Evolutionary conservation across 352 stramenopile species (phyloP), one percentile per base, ranked within the genome.

Genomic region (Phytopythium oedochilum): DNA sequence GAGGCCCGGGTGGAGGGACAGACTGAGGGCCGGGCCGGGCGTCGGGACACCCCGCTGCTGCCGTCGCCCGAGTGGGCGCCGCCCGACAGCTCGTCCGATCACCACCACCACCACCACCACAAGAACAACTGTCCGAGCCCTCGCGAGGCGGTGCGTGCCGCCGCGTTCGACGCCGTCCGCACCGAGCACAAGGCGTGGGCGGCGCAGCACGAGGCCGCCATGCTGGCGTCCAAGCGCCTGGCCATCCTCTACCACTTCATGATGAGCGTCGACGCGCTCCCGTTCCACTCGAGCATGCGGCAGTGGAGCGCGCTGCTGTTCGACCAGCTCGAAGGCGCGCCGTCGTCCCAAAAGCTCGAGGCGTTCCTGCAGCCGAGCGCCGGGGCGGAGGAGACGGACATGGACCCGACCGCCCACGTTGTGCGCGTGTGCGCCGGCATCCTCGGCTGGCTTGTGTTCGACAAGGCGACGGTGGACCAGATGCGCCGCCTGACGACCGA

Each of bases 141-240:
- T 48, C 29, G 18, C 45, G n/a, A 43, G 10, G 49, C 34, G 6
- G 48, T 18, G 18, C 22, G 25, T 7, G 49, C 31, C 20, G 14
- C 18, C 17, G 35, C 49, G 22, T 18, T 26, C 2, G 49, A 44
- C 20, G 25, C 5, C 9, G 25, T 53, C n/a, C 55, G 55, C 3
- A 46, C 44, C 17, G 67, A 78, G 26, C 58, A 73, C 22, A 73
- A 62, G 38, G 43, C 80, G 36, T 85, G 74, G 77, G 72, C 75
- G 50, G 68, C 60, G 23, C 46, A 49, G 5, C 64, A 88, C 38
- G 51, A 29, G 9, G 59, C 63, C 42, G 63, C 65, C 10, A 67
- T 83, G 51, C 63, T 59, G 43, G 68, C 70, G 46, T 73, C 72
- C 42, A 88, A 88, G 59, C 70, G 79, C 14, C 55, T 88, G 26